phyloP scores from a whole-genome alignment of 345 rosid species.

The Eutrema japonicum region DNA sequence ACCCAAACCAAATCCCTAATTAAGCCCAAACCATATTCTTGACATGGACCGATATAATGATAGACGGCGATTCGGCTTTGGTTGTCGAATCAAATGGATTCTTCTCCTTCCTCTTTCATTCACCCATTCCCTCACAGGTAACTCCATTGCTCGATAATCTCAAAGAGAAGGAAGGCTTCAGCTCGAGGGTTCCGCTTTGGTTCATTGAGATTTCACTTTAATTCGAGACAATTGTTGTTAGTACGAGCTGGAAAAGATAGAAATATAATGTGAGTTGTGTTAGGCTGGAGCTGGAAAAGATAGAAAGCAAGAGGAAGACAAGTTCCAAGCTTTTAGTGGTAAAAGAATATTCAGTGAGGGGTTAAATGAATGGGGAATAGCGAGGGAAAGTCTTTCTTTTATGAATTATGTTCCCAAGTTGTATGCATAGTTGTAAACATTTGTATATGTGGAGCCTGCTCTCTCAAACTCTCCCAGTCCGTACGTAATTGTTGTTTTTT shows the following conservation, averaged over 20 bases:
- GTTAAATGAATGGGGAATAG: slow-evolving; percentile 17
- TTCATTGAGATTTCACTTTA: no score
- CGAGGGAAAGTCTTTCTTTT: no score
- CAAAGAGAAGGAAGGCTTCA: no score
- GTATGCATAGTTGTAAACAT: no score
- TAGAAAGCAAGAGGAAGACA: slow-evolving; percentile 56
- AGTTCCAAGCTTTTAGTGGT: slow-evolving; percentile 76
- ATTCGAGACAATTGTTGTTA: background rate
- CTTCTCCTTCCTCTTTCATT: background rate
- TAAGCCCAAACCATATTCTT: background rate
- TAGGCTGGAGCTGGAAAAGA: slow-evolving; percentile 16
- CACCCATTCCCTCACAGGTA: no score
- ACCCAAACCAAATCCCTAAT: no score
- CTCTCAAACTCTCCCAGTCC: background rate
- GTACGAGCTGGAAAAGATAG: slow-evolving; percentile 2
- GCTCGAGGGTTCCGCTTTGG: no score
- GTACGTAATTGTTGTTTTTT: no score
- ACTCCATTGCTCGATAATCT: no score
- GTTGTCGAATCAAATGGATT: background rate
- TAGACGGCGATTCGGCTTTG: background rate
- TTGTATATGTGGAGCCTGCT: background rate
- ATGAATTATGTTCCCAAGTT: no score
- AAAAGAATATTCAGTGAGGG: slow-evolving; percentile 74
- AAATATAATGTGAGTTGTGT: slow-evolving; percentile 27
- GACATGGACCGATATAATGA: background rate